Evolutionary conservation across 345 rosid species (phyloP), one percentile per base, ranked within the genome.

Genomic region (Hibiscus mutabilis): DNA sequence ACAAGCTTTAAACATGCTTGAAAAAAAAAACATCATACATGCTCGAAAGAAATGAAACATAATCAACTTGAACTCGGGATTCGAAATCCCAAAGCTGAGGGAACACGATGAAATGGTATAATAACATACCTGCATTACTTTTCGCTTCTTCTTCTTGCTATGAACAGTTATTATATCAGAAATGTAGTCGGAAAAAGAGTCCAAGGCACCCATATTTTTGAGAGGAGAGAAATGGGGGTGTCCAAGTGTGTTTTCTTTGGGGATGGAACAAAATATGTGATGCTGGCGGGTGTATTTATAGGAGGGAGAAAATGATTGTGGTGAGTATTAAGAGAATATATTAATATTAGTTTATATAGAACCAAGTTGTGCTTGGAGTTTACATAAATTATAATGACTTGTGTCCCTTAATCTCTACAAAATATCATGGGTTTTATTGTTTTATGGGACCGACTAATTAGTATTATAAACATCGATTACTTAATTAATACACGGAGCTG

Each of bases 151-250:
- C 12, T 42, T 76, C 46, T 58, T 79, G 24, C 13, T 13, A 16
- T 70, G 24, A 73, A 72, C 75, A 35, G 69, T 31, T 64, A 80
- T 70, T 63, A 73, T 71, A 69, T 78, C 80, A 12, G 84, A 78
- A 75, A 83, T 35, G 40, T 78, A 83, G 40, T 74, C 76, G 1
- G 66, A 22, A 35, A 74, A 47, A 12, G 60, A 35, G 22, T 80
- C 86, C 66, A 78, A 74, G 64, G 77, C 86, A 66, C 86, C 86
- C 86, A 83, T 83, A 10, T 68, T 77, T 70, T 18, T 8, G 6
- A 1, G 14, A 14, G 16, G n/a, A 46, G 52, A 46, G 60, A 56
- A 56, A 56, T n/a, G n/a, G n/a, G n/a, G n/a, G n/a, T n/a, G n/a
- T n/a, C n/a, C n/a, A n/a, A n/a, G n/a, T n/a, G n/a, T n/a, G n/a